Evolutionary conservation across 2,329 filamentous ascomycete species (phyloP).

Genomic region (Emmonsia crescens): DNA sequence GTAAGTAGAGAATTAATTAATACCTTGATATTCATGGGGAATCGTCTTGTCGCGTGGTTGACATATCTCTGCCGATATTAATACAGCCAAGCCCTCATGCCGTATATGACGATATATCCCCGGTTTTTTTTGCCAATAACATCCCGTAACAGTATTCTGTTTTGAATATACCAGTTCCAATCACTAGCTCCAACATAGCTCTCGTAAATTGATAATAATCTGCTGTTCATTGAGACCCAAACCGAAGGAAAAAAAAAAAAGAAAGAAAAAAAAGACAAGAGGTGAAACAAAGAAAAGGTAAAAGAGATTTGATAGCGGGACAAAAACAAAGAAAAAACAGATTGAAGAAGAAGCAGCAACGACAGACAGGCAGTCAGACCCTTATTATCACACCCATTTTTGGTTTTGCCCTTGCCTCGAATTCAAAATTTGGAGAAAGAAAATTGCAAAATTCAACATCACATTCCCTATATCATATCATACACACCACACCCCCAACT

Average conservation of each 20-base stretch:
- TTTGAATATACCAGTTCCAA: background rate
- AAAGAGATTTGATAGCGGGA: background rate
- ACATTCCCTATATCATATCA: background rate
- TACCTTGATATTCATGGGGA: background rate
- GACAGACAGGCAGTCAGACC: background rate
- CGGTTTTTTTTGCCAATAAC: background rate
- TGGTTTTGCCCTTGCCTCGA: background rate
- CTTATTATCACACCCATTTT: background rate
- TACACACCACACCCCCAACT: background rate
- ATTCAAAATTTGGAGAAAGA: background rate
- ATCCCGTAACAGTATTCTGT: background rate
- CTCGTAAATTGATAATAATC: background rate
- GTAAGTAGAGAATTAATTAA: background rate
- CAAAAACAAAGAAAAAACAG: background rate
- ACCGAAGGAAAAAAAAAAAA: background rate
- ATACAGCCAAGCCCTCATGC: background rate
- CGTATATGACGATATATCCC: conserved; percentile 1
- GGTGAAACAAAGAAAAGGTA: background rate
- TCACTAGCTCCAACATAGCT: background rate
- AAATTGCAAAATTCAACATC: background rate
- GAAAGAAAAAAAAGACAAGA: too few relatives aligned
- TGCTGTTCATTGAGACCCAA: background rate
- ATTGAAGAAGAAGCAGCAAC: background rate
- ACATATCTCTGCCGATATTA: background rate
- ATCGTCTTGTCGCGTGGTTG: background rate